Base-by-base conservation (phyloP, 2,329 filamentous ascomycete genomes). In the Fusarium begoniae region DNA sequence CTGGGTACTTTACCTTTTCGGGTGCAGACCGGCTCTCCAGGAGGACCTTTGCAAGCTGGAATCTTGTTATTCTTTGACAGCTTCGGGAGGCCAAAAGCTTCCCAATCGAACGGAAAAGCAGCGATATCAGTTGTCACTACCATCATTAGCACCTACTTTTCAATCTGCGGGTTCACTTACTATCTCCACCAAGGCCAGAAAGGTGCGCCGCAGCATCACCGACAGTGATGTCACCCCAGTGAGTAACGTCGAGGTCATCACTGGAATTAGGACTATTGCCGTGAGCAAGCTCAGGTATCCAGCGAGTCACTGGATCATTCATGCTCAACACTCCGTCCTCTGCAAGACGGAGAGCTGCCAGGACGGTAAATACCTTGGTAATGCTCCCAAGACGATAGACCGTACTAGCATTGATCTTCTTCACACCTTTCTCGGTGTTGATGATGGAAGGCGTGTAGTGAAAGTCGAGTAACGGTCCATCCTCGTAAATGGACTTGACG, bases 331-430 rank as follows among this genome's bases (percentile, higher is more conserved):
- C 20, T 2, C 54, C 48, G 14, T 50, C 24, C 18, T 69, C 30
- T 1, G 35, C 62, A 1, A 69, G 47, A 2, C 40, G 26, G 1
- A 69, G 10, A 8, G 54, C 66, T 1, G 47, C 63, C 4, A 69
- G 8, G 0, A 69, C 47, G 0, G 66, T 55, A 10, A 61, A 69
- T 0, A 69, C 63, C 14, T 69, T 69, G 15, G 63, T 40, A 12
- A 66, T 66, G 6, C 66, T 69, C 38, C 66, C 54, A n/a, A 69
- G 40, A 20, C 63, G 66, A 28, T 69, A 69, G 5, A 55, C 30
- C 0, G 63, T 69, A 22, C 15, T 40, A 0, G 41, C 8, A 12
- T 54, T 6, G 2, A 69, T 26, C 3, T 44, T 45, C 22, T 18
- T 37, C 4, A 38, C 41, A 20, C 66, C 66, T 24, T 7, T 2